Evolutionary conservation across 1,284 basidiomycete genomes (phyloP).

Genomic region (Polyporus tsugae): DNA sequence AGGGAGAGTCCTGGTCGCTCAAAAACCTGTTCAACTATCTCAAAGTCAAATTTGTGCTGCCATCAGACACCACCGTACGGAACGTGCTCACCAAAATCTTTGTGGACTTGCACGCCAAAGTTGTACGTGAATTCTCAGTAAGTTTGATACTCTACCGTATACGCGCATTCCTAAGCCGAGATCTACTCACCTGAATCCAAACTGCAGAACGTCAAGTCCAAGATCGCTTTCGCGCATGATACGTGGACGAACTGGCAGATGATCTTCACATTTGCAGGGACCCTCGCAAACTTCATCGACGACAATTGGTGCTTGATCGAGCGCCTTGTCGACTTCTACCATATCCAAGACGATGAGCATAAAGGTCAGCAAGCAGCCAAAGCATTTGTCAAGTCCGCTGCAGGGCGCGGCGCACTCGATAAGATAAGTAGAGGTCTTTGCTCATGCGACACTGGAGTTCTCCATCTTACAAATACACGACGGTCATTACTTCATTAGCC

Average conservation of each 20-base stretch:
- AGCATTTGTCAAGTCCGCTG: not conserved
- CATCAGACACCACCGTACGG: not conserved
- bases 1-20: not conserved
- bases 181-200: not conserved
- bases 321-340: not conserved
- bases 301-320: not conserved
- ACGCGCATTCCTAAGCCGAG: no score
- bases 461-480: not conserved
- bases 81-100: not conserved
- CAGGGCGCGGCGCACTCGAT: not conserved
- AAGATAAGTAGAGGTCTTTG: no score
- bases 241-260: not conserved
- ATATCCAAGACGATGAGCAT: not conserved
- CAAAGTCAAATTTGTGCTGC: not conserved
- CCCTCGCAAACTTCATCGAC: not conserved
- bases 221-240: not conserved
- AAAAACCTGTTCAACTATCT: not conserved
- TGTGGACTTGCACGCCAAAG: not conserved
- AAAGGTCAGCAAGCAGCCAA: not conserved
- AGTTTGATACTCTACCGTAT: no score
- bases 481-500: slow-evolving; percentile 12
- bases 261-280: not conserved
- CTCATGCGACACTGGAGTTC: no score
- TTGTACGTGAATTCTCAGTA: not conserved
- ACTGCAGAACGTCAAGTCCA: not conserved